phyloP scores from a whole-genome alignment of 1,284 basidiomycete genomes.

The Apiotrichum montevideense region DNA sequence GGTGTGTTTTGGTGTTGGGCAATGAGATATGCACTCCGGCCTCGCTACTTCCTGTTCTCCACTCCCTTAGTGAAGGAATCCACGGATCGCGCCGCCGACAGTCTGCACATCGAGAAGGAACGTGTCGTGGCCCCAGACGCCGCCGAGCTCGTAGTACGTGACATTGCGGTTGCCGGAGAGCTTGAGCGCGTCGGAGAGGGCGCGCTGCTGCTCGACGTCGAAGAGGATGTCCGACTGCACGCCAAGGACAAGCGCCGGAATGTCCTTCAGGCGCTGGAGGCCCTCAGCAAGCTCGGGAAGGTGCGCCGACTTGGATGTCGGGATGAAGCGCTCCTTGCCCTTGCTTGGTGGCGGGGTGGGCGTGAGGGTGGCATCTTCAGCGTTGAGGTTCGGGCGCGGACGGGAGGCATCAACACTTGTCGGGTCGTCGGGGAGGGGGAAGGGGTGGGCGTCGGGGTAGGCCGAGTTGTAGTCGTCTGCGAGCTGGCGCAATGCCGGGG shows the following conservation, averaged over 20 bases:
- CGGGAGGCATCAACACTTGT: constrained; percentile 26
- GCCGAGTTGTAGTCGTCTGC: constrained; percentile 42
- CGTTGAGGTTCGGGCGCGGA: background rate
- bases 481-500: constrained; percentile 66
- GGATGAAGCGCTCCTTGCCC: constrained; percentile 49
- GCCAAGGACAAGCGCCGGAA: constrained; percentile 81
- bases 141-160: constrained; percentile 94
- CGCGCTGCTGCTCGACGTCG: constrained; percentile 94
- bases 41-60: too few species aligned
- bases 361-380: too few species aligned
- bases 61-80: constrained; percentile 50
- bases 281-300: constrained; percentile 78
- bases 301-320: constrained; percentile 58
- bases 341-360: background rate
- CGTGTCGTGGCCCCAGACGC: constrained; percentile 97
- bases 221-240: constrained; percentile 97
- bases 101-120: constrained; percentile 80
- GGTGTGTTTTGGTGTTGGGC: too few species aligned
- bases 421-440: constrained; percentile 42
- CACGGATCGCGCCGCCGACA: constrained; percentile 70
- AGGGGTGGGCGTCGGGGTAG: constrained; percentile 37
- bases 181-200: constrained; percentile 85
- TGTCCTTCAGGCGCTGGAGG: constrained; percentile 66
- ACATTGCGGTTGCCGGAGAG: constrained; percentile 82
- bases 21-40: too few species aligned